Conservation (phyloP, 176 grass and related monocot genomes). For the Lolium perenne region DNA sequence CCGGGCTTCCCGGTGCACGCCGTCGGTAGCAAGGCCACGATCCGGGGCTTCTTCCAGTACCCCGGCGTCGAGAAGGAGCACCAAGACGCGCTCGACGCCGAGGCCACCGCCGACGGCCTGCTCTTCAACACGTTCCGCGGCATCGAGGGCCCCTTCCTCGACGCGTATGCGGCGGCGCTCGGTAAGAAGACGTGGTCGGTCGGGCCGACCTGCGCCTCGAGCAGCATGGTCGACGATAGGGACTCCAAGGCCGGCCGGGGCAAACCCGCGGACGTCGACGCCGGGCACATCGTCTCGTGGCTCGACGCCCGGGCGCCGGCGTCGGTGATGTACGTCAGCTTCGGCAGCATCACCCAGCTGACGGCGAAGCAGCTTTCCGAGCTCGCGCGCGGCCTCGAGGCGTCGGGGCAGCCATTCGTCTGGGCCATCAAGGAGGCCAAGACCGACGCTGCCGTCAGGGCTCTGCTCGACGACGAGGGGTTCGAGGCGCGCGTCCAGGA, state of each 20-base stretch:
- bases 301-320: constrained; percentile 42
- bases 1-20: constrained; percentile 47
- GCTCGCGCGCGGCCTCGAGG: constrained; percentile 56
- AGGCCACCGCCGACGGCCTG: constrained; percentile 55
- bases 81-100: constrained; percentile 4
- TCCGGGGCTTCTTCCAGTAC: constrained; percentile 45
- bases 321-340: constrained; percentile 63
- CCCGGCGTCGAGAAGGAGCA: not conserved
- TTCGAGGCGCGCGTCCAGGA: constrained; percentile 54
- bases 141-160: constrained; percentile 46
- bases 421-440: constrained; percentile 64
- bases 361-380: constrained; percentile 36
- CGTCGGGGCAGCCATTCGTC: constrained; percentile 48
- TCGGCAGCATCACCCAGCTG: constrained; percentile 51
- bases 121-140: constrained; percentile 62
- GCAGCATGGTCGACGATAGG: not conserved
- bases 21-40: constrained; percentile 34
- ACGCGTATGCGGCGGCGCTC: constrained; percentile 45
- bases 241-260: constrained; percentile 42
- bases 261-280: constrained; percentile 34
- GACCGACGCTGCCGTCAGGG: constrained; percentile 31
- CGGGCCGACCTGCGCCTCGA: constrained; percentile 48
- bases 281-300: constrained; percentile 26
- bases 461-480: constrained; percentile 48
- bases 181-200: constrained; percentile 50